Evolutionary conservation across 345 rosid genomes (phyloP), one percentile per base, ranked within the genome.

Genomic region (Syzygium aqueum): DNA sequence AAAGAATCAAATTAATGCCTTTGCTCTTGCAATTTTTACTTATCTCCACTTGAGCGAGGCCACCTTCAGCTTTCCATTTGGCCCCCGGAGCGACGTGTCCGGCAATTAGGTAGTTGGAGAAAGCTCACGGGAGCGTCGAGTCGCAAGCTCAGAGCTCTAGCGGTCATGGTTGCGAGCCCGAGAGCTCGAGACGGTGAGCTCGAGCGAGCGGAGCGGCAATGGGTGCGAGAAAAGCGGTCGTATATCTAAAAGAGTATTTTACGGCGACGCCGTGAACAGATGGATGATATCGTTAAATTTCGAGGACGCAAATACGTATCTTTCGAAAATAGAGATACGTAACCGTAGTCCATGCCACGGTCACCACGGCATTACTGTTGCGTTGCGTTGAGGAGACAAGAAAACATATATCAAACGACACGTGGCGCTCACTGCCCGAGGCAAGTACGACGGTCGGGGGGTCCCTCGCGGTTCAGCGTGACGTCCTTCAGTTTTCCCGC

Each of bases 171-270:
- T 14, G 11, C 5, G 28, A 28, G 2, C 6, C 40, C 22, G 46
- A 7, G 14, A 30, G 0, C 43, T 28, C 0, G 7, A 28, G 5
- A 13, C 0, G 3, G 0, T 0, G 0, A 63, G 0, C 0, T 3
- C 0, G 19, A 15, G 1, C 3, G 1, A 65, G 1, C 30, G 11
- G 6, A 2, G 3, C 30, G 3, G 5, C 16, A 0, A 65, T 67
- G 5, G 1, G 6, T 16, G 23, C 17, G 23, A 67, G 12, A 7
- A 30, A 65, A 16, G 0, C 0, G 23, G 8, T 33, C 3, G 0
- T 67, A 10, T 33, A 37, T 28, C 46, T 4, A 67, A 33, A 33
- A 4, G 33, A 37, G 46, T 9, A 67, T 67, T 67, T 67, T 16
- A 4, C 8, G 46, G 78, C 43, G 5, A 8, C 13, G 2, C 9